These are phyloP conservation scores for Sphaerosporella brunnea DNA, from an alignment of 495 filamentous ascomycete genomes.

Conservation along the genomic window DNA sequence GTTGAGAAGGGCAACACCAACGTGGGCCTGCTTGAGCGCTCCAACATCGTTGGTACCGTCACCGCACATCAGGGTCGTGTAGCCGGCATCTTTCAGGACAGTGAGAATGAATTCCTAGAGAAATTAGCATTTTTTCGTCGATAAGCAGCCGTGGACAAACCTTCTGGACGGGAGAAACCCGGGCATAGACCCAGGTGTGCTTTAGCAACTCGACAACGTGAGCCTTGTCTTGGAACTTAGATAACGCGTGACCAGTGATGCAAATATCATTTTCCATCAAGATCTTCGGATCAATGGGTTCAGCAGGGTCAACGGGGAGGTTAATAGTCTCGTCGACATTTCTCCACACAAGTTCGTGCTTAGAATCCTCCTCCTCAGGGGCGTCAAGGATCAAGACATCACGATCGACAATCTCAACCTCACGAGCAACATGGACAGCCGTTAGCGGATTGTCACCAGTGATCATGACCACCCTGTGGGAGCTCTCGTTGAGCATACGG, in stretches of 20 bases:
- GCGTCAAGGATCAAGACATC: conserved; percentile 90
- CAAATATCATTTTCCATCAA: conserved; percentile 80
- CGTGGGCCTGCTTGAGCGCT: conserved; percentile 93
- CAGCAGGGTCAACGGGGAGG: conserved; percentile 70
- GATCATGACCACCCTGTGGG: conserved; percentile 97
- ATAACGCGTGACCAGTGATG: conserved; percentile 84
- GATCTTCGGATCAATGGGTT: conserved; percentile 67
- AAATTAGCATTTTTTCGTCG: conserved; percentile 4
- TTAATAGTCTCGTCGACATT: conserved; percentile 81
- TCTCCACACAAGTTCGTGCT: conserved; percentile 74
- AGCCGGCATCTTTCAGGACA: conserved; percentile 86
- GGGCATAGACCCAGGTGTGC: conserved; percentile 93
- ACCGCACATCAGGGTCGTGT: conserved; percentile 96
- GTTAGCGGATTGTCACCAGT: conserved; percentile 97
- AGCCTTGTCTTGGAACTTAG: conserved; percentile 66
- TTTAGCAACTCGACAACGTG: conserved; percentile 58
- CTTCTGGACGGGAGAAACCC: conserved; percentile 98
- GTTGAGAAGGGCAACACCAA: conserved; percentile 90
- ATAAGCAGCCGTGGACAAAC: too few species aligned
- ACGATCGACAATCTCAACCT: conserved; percentile 95
- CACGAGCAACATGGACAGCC: conserved; percentile 81
- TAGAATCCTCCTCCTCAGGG: conserved; percentile 73
- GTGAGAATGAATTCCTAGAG: conserved; percentile 66
- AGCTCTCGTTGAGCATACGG: conserved; percentile 95
- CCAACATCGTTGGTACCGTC: conserved; percentile 98